A percentile compares a stretch with the other conserved stretches of the same genome.
phyloP scores from a whole-genome alignment of 352 stramenopile genomes.

The Phytophthora tubulina region DNA sequence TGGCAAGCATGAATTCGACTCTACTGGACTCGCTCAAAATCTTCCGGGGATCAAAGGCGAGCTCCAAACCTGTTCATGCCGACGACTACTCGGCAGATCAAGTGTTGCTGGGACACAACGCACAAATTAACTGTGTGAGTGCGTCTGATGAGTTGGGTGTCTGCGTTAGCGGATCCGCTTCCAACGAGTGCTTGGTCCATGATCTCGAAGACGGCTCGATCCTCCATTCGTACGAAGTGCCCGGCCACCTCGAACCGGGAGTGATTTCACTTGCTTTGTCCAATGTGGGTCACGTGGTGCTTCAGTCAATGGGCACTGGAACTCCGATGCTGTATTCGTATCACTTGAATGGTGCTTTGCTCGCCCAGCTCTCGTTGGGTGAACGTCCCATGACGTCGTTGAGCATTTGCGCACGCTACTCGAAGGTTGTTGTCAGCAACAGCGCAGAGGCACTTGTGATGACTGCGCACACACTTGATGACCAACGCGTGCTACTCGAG shows the following conservation, averaged over 20 bases:
- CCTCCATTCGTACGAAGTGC: conserved; percentile 59
- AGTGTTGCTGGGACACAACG: conserved; percentile 76
- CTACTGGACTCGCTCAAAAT: conserved; percentile 83
- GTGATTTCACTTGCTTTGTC: conserved; percentile 72
- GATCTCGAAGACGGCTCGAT: conserved; percentile 75
- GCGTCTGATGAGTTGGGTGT: conserved; percentile 79
- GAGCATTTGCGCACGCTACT: conserved; percentile 69
- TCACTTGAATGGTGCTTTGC: conserved; percentile 72
- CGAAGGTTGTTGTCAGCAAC: conserved; percentile 79
- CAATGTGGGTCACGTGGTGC: conserved; percentile 68
- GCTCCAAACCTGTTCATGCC: conserved; percentile 68
- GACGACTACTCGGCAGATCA: conserved; percentile 84
- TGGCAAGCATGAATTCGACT: conserved; percentile 70
- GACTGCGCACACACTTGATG: conserved; percentile 57
- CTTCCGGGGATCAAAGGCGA: conserved; percentile 64
- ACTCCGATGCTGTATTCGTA: conserved; percentile 70
- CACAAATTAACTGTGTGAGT: conserved; percentile 68
- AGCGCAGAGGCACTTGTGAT: conserved; percentile 50
- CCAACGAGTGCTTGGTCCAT: conserved; percentile 78
- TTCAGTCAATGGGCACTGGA: conserved; percentile 76
- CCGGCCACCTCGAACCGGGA: conserved; percentile 53
- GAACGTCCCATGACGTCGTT: conserved; percentile 58
- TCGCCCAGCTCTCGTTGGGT: conserved; percentile 55
- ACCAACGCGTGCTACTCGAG: conserved; percentile 65
- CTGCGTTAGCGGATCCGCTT: conserved; percentile 73